A percentile compares a stretch with the other conserved stretches of the same genome.
Conservation (phyloP, 2,329 filamentous ascomycete species). For the Dendryphion nanum region DNA sequence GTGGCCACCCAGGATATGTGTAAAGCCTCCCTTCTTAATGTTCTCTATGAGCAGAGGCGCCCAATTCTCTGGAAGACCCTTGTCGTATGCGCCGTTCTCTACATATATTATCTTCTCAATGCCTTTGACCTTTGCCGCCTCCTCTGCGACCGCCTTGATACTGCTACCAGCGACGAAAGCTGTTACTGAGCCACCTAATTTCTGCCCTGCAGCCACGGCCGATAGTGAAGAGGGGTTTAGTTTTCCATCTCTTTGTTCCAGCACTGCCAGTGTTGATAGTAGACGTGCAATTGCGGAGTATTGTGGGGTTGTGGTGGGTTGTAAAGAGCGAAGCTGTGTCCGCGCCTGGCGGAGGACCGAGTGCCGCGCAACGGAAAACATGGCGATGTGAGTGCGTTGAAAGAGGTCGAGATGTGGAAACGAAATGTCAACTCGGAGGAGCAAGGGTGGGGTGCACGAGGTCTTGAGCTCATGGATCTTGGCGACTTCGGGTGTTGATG, state of each 20-base stretch:
- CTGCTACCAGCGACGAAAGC: slow-evolving; percentile 82
- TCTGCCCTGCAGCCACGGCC: slow-evolving; percentile 80
- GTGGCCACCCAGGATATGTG: slow-evolving; percentile 86
- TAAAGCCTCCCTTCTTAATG: slow-evolving; percentile 92
- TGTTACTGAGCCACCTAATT: slow-evolving; percentile 80
- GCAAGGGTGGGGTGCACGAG: background rate
- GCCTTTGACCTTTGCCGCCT: slow-evolving; percentile 85
- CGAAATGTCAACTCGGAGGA: background rate
- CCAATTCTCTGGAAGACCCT: slow-evolving; percentile 88
- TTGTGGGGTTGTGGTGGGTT: slow-evolving; percentile 37
- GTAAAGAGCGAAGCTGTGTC: slow-evolving; percentile 44
- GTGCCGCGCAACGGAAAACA: slow-evolving; percentile 37
- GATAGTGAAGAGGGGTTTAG: slow-evolving; percentile 80
- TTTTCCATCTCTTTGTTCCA: slow-evolving; percentile 90
- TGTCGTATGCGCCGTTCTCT: slow-evolving; percentile 88
- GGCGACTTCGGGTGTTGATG: too few relatives aligned
- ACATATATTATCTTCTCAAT: slow-evolving; percentile 89
- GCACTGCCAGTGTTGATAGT: slow-evolving; percentile 82
- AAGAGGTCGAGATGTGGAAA: slow-evolving; percentile 1
- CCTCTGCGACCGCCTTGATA: slow-evolving; percentile 72
- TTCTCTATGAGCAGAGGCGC: slow-evolving; percentile 93
- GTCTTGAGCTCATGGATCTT: too few relatives aligned
- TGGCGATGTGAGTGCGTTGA: slow-evolving; percentile 9
- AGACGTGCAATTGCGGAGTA: slow-evolving; percentile 64
- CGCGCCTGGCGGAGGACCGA: slow-evolving; percentile 38